These are phyloP conservation scores for Arthrobotrys sinensis DNA, from an alignment of 2,329 filamentous ascomycete genomes.

Conservation along the genomic window DNA sequence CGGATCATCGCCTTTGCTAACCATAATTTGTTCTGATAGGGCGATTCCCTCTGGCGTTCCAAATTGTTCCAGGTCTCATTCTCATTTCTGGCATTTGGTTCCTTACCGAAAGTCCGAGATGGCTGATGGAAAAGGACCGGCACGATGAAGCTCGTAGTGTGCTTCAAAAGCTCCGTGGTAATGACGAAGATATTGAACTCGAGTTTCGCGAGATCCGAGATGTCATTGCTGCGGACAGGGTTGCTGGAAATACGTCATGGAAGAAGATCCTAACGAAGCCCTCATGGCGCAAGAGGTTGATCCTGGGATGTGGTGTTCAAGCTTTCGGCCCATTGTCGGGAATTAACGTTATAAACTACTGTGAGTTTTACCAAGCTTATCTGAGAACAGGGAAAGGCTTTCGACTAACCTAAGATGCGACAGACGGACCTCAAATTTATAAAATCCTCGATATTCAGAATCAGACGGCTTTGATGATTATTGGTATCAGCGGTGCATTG, in stretches of 20 bases:
- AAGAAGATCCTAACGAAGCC: slow-evolving; percentile 74
- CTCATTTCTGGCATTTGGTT: slow-evolving; percentile 69
- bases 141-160: slow-evolving; percentile 71
- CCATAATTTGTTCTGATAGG: slow-evolving; percentile 35
- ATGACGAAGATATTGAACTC: slow-evolving; percentile 74
- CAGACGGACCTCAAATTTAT: slow-evolving; percentile 57
- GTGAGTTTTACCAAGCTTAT: slow-evolving; percentile 75
- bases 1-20: too few species aligned
- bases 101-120: slow-evolving; percentile 64
- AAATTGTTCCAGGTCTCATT: slow-evolving; percentile 69
- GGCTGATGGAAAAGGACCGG: slow-evolving; percentile 69
- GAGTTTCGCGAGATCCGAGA: slow-evolving; percentile 76
- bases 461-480: slow-evolving; percentile 51
- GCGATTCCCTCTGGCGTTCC: slow-evolving; percentile 70
- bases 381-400: too few species aligned
- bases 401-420: slow-evolving; percentile 73
- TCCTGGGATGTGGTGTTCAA: slow-evolving; percentile 76
- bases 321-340: slow-evolving; percentile 78
- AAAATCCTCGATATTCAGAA: slow-evolving; percentile 65
- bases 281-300: slow-evolving; percentile 75
- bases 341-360: slow-evolving; percentile 76
- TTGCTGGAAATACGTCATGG: slow-evolving; percentile 72
- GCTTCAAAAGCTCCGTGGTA: slow-evolving; percentile 73
- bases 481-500: slow-evolving; percentile 41
- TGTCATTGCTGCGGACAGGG: slow-evolving; percentile 75